These are phyloP conservation scores for Papilionanthe hybrid DNA, from an alignment of 116 monocot genomes.

Conservation along the genomic window DNA sequence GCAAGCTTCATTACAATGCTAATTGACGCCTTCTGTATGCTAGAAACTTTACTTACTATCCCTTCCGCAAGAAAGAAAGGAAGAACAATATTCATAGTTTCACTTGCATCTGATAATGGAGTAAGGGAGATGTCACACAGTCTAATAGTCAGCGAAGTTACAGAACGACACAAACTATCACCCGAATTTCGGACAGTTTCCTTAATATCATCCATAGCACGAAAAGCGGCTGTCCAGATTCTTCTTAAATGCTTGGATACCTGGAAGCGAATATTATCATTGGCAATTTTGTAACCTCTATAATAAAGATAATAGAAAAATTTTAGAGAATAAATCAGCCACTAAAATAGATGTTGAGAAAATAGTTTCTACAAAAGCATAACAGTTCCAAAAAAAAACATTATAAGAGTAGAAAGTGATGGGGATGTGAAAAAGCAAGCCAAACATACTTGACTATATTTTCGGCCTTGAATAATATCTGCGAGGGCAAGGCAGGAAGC, in stretches of 20 bases:
- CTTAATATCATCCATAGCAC: constrained; percentile 99
- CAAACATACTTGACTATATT: constrained; percentile 63
- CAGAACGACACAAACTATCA: constrained; percentile 86
- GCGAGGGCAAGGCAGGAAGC: constrained; percentile 96
- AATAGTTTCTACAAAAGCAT: neutral
- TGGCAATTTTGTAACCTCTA: neutral
- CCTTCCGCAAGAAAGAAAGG: constrained; percentile 88
- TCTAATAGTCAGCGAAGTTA: constrained; percentile 82
- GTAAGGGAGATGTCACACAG: constrained; percentile 88
- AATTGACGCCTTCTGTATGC: constrained; percentile 81
- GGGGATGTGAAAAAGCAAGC: neutral
- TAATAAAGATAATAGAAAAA: neutral
- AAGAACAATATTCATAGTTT: constrained; percentile 82
- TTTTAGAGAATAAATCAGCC: neutral
- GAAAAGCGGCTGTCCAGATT: constrained; percentile 82
- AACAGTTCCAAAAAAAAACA: neutral
- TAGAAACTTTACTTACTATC: constrained; percentile 91
- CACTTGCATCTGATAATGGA: constrained; percentile 58
- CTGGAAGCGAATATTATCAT: constrained; percentile 19
- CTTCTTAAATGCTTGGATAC: constrained; percentile 78
- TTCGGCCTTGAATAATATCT: constrained; percentile 92
- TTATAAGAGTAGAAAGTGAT: neutral
- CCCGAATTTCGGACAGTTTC: constrained; percentile 96
- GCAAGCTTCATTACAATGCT: constrained; percentile 86
- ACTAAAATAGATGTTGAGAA: neutral